Conservation (phyloP, 2,329 filamentous ascomycete genomes). For the Penicillium sp. region DNA sequence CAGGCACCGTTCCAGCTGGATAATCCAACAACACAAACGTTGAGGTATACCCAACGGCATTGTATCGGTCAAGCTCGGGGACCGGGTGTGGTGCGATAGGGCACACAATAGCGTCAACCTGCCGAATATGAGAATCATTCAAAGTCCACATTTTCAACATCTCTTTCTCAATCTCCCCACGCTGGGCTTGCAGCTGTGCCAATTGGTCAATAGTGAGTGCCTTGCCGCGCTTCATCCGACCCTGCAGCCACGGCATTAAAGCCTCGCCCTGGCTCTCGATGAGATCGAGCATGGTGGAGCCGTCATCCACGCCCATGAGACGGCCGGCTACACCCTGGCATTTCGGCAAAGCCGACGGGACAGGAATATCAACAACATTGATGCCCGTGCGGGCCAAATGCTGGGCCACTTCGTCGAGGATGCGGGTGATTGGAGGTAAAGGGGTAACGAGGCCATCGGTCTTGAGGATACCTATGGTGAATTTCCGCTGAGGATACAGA, state of each 20-base stretch:
- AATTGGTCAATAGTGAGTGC: constrained; percentile 50
- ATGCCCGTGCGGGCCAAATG: constrained; percentile 44
- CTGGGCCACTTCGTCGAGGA: constrained; percentile 41
- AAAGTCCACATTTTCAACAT: constrained; percentile 58
- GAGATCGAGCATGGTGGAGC: constrained; percentile 55
- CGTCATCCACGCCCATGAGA: constrained; percentile 60
- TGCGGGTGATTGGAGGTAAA: constrained; percentile 40
- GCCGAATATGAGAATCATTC: constrained; percentile 12
- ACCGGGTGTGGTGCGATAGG: constrained; percentile 65
- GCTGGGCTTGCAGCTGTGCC: constrained; percentile 53
- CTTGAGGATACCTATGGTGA: constrained; percentile 44
- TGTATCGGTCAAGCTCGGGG: constrained; percentile 61
- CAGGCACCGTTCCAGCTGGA: constrained; percentile 57
- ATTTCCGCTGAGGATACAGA: constrained; percentile 27
- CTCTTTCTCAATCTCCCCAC: constrained; percentile 53
- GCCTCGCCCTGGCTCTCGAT: constrained; percentile 57
- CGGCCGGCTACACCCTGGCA: constrained; percentile 58
- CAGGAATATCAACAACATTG: constrained; percentile 59
- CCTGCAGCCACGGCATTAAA: constrained; percentile 59
- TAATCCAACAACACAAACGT: constrained; percentile 63
- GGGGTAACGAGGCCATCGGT: constrained; percentile 41
- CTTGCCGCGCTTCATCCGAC: constrained; percentile 50
- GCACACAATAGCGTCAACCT: constrained; percentile 61
- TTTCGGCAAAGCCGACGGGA: constrained; percentile 52
- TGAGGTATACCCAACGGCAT: constrained; percentile 61